Conservation (phyloP, 805 yeast genomes). For the Kodamaea laetipori region DNA sequence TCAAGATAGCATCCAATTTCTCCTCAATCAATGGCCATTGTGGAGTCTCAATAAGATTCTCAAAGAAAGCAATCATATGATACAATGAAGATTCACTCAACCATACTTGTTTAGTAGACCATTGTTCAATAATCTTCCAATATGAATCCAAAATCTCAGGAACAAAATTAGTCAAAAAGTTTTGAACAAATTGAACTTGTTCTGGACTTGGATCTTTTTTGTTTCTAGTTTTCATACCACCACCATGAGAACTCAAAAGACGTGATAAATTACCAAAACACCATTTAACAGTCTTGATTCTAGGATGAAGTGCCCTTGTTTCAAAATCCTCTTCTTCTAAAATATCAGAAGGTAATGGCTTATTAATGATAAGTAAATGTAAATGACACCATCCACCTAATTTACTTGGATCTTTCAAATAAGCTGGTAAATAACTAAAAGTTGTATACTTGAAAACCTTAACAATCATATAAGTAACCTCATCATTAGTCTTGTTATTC, state of each 20-base stretch:
- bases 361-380: conserved; percentile 40
- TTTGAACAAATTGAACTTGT: conserved; percentile 28
- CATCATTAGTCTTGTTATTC: conserved; percentile 22
- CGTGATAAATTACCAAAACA: conserved; percentile 46
- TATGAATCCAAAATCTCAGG: conserved; percentile 46
- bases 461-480: conserved; percentile 42
- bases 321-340: conserved; percentile 35
- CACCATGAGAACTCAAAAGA: conserved; percentile 46
- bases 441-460: conserved; percentile 46
- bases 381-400: conserved; percentile 45
- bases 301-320: conserved; percentile 39
- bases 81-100: conserved; percentile 42
- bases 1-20: conserved; percentile 43
- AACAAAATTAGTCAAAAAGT: conserved; percentile 39
- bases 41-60: conserved; percentile 42
- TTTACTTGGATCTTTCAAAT: conserved; percentile 36
- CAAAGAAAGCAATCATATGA: conserved; percentile 46
- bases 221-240: conserved; percentile 40
- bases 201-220: conserved; percentile 16
- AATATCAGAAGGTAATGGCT: conserved; percentile 39
- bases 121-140: conserved; percentile 44
- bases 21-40: conserved; percentile 40
- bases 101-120: conserved; percentile 44
- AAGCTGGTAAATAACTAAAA: conserved; percentile 38
- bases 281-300: conserved; percentile 47